Evolutionary conservation across 805 yeast species (phyloP).

Genomic region (Cephaloascus fragrans): DNA sequence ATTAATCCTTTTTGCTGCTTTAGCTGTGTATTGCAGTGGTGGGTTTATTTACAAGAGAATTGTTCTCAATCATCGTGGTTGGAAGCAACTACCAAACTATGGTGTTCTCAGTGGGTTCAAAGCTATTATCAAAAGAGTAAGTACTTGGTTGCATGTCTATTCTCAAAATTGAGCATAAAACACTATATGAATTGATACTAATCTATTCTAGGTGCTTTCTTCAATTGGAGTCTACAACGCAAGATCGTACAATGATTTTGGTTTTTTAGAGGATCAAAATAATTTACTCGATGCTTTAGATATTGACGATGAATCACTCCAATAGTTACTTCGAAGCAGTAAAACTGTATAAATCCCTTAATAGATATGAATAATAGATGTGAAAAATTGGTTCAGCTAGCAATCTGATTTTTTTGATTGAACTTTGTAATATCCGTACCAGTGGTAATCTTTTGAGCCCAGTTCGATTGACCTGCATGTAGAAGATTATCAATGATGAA

Average conservation of each 20-base stretch:
- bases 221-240: background rate
- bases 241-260: background rate
- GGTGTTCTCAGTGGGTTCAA: background rate
- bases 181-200: background rate
- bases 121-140: background rate
- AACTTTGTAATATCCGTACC: too few relatives aligned
- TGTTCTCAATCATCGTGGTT: slow-evolving; percentile 1
- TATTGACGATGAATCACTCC: too few relatives aligned
- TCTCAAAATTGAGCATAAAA: too few relatives aligned
- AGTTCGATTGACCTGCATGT: too few relatives aligned
- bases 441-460: too few relatives aligned
- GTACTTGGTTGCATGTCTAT: background rate
- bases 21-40: slow-evolving; percentile 27
- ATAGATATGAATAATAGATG: too few relatives aligned
- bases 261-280: slow-evolving; percentile 1
- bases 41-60: slow-evolving; percentile 20
- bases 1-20: slow-evolving; percentile 33
- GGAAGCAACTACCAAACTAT: background rate
- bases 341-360: too few relatives aligned
- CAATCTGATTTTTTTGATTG: too few relatives aligned
- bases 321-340: too few relatives aligned
- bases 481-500: too few relatives aligned
- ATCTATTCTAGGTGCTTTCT: background rate
- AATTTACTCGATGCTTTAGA: slow-evolving; percentile 2
- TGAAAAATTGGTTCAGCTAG: too few relatives aligned